Evolutionary conservation across 371 early-diverging fungal species (phyloP).

Genomic region (Nematocida minor): DNA sequence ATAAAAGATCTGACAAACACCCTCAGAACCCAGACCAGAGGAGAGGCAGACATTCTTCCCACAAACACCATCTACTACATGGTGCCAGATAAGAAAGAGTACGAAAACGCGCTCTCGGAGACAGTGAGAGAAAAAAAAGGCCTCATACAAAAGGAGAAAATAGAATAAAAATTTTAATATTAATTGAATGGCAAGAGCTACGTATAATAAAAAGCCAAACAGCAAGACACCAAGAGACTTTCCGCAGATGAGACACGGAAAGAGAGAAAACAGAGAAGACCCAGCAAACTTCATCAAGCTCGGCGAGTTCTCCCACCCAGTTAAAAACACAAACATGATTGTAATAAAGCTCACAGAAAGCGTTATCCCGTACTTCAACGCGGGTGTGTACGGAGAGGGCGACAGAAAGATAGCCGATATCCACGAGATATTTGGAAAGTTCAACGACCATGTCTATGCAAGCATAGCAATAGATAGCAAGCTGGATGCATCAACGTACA

Average conservation of each 20-base stretch:
- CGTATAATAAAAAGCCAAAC: background rate
- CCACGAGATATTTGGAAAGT: constrained; percentile 45
- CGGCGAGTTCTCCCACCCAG: constrained; percentile 16
- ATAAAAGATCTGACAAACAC: background rate
- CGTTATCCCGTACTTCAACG: constrained; percentile 43
- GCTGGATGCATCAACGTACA: background rate
- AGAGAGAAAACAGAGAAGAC: constrained; percentile 24
- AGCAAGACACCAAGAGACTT: constrained; percentile 1
- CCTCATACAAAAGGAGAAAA: constrained; percentile 14
- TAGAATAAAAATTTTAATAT: constrained; percentile 6
- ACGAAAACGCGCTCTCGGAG: background rate
- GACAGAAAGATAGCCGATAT: constrained; percentile 25
- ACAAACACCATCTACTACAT: background rate
- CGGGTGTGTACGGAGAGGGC: constrained; percentile 50
- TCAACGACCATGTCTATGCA: constrained; percentile 33
- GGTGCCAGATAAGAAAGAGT: background rate
- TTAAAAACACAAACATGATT: constrained; percentile 31
- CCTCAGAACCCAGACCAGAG: constrained; percentile 10
- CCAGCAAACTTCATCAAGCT: constrained; percentile 35
- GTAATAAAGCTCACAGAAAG: constrained; percentile 34
- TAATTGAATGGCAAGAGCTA: background rate
- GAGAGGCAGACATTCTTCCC: constrained; percentile 27
- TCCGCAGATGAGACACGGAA: constrained; percentile 33
- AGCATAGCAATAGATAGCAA: constrained; percentile 26
- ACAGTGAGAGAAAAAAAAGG: constrained; percentile 36